phyloP scores from a whole-genome alignment of 1,284 basidiomycete species.

The Papiliotrema laurentii region DNA sequence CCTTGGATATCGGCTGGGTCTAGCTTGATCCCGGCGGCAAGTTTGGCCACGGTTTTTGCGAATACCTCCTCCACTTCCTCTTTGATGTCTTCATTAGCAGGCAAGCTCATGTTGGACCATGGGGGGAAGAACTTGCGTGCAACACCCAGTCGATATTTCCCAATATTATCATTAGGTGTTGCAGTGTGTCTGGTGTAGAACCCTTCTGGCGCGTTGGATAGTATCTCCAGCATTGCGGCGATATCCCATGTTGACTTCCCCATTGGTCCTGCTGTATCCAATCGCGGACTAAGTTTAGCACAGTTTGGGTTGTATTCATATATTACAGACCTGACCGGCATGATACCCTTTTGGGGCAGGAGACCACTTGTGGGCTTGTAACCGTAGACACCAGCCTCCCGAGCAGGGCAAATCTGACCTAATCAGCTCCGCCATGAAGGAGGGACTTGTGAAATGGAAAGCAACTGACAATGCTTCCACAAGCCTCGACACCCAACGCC shows the following conservation, averaged over 20 bases:
- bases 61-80: background rate
- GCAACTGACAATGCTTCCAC: conserved; percentile 10
- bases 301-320: background rate
- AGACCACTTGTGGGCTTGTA: conserved; percentile 23
- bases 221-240: conserved; percentile 17
- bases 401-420: conserved; percentile 15
- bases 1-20: background rate
- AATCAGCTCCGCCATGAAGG: background rate
- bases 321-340: conserved; percentile 18
- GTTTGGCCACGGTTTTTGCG: too few species aligned
- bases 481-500: conserved; percentile 1
- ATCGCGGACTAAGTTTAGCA: conserved; percentile 3
- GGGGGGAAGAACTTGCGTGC: background rate
- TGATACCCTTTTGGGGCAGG: conserved; percentile 14
- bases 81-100: background rate
- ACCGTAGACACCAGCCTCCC: conserved; percentile 18
- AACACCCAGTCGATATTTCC: background rate
- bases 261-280: conserved; percentile 30
- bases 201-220: conserved; percentile 1
- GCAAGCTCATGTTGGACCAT: too few species aligned
- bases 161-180: background rate
- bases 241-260: conserved; percentile 21
- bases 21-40: background rate
- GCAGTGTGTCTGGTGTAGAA: background rate
- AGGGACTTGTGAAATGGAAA: too few species aligned